These are phyloP conservation scores for Leishmania martiniquensis DNA, from an alignment of 208 protist species.

Conservation along the genomic window DNA sequence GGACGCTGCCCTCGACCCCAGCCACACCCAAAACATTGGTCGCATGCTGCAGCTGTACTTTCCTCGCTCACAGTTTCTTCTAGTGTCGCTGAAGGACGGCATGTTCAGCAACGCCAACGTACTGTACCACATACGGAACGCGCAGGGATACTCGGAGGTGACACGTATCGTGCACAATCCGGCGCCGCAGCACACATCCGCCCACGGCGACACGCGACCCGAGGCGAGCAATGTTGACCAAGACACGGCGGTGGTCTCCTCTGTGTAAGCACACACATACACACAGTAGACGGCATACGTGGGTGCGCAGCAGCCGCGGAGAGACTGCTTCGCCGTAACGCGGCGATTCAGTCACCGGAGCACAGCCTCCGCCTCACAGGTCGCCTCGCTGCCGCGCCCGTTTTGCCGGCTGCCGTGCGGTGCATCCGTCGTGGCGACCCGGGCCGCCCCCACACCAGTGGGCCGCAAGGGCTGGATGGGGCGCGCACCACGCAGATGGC, in stretches of 20 bases:
- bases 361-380: background rate
- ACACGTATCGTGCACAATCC: conserved; percentile 55
- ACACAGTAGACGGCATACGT: background rate
- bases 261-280: background rate
- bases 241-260: background rate
- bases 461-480: too few species aligned
- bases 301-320: background rate
- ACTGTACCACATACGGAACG: conserved; percentile 97
- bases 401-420: background rate
- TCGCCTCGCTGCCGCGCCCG: background rate
- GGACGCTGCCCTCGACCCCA: conserved; percentile 99
- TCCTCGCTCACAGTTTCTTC: conserved; percentile 98
- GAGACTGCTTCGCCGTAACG: background rate
- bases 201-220: background rate
- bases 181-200: background rate
- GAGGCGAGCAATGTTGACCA: background rate
- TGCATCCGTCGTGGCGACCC: background rate
- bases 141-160: conserved; percentile 90
- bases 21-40: conserved; percentile 99
- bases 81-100: conserved; percentile 99
- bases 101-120: conserved; percentile 99
- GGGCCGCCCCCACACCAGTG: too few species aligned
- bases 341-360: background rate
- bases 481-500: too few species aligned
- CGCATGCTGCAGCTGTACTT: conserved; percentile 98